Percentiles rank a stretch among this genome's conserved stretches.
phyloP scores from a whole-genome alignment of 1,284 basidiomycete species.

The Xerocomus cyaneibrunnescens region DNA sequence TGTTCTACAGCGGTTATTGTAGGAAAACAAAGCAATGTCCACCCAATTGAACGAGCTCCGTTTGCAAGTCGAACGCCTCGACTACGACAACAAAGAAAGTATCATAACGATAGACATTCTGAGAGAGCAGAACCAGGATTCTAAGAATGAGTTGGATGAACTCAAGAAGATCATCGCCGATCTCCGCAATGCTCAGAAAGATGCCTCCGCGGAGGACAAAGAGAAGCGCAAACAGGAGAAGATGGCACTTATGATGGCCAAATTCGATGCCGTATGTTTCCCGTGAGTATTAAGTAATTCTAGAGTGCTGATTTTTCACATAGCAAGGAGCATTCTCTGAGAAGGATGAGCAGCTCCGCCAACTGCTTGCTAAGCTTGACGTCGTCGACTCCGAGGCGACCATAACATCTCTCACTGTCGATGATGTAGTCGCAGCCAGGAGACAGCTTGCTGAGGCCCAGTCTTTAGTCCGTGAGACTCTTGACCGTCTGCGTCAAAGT shows the following conservation, averaged over 20 bases:
- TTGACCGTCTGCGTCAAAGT: constrained; percentile 85
- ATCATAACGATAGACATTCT: constrained; percentile 94
- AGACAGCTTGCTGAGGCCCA: constrained; percentile 91
- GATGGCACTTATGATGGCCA: constrained; percentile 99
- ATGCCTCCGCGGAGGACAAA: constrained; percentile 89
- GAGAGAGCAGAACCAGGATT: constrained; percentile 92
- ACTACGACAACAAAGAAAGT: constrained; percentile 95
- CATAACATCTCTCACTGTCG: constrained; percentile 61
- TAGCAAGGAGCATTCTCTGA: constrained; percentile 88
- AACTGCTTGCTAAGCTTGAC: constrained; percentile 82
- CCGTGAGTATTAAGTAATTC: not conserved
- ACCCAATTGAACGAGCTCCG: constrained; percentile 90
- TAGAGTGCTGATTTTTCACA: constrained; percentile 12
- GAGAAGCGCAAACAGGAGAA: constrained; percentile 99
- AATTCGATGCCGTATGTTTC: constrained; percentile 84
- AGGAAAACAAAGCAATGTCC: constrained; percentile 93
- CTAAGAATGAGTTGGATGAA: constrained; percentile 88
- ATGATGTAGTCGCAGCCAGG: constrained; percentile 79
- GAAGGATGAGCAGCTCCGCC: constrained; percentile 89
- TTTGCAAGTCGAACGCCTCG: constrained; percentile 87
- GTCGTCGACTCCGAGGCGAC: constrained; percentile 60
- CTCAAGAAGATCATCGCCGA: constrained; percentile 80
- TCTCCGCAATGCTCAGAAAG: constrained; percentile 80
- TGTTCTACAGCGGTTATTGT: constrained; percentile 14
- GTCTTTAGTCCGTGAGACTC: constrained; percentile 80